Percentiles rank a stretch among this genome's conserved stretches.
phyloP scores from a whole-genome alignment of 108 stramenopile species.

The Conticribra guillardii region DNA sequence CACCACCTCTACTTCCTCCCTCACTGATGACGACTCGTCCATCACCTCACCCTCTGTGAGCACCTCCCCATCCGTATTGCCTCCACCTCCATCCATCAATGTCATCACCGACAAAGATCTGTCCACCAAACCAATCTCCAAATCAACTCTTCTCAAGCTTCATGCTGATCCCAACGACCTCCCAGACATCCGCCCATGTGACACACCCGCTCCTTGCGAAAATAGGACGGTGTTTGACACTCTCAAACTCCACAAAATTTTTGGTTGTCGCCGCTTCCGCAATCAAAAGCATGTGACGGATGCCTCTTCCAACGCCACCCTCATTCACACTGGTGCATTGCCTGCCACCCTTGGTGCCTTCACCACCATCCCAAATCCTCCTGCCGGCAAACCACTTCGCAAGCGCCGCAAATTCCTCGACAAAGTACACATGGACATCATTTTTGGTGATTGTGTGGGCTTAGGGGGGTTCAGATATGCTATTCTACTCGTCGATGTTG shows the following conservation, averaged over 20 bases:
- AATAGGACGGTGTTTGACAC: too few relatives aligned
- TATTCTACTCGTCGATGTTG: conserved; percentile 11
- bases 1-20: neutral
- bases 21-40: neutral
- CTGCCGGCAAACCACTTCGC: neutral
- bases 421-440: too few relatives aligned
- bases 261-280: too few relatives aligned
- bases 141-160: neutral
- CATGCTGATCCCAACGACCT: neutral
- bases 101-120: neutral
- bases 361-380: conserved; percentile 7
- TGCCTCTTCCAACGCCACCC: conserved; percentile 5
- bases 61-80: too few relatives aligned
- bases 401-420: too few relatives aligned
- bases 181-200: too few relatives aligned
- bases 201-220: too few relatives aligned
- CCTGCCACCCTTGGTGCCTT: conserved; percentile 10
- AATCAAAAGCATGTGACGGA: conserved; percentile 6
- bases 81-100: neutral
- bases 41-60: neutral
- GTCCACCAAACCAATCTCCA: neutral
- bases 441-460: too few relatives aligned
- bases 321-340: conserved; percentile 8
- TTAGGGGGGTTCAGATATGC: conserved; percentile 13
- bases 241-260: neutral